Conservation (phyloP, 2,329 filamentous ascomycete genomes). For the Fusarium equiseti region DNA sequence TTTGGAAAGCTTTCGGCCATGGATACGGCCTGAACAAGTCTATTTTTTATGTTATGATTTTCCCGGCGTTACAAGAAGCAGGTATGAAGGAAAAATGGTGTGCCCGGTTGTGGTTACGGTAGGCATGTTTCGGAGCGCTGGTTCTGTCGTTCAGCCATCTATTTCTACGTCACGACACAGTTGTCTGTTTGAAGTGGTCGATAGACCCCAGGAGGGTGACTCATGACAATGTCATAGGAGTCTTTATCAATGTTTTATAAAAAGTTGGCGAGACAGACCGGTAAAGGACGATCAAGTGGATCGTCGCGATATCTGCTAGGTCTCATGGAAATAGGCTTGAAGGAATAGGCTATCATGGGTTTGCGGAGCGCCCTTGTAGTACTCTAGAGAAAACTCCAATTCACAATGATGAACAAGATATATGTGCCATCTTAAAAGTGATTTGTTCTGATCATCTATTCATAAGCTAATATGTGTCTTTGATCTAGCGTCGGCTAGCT, state of each 20-base stretch:
- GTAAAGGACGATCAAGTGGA: slow-evolving; percentile 16
- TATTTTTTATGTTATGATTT: slow-evolving; percentile 37
- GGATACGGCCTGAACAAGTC: slow-evolving; percentile 23
- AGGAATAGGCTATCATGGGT: slow-evolving; percentile 7
- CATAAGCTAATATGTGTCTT: not conserved
- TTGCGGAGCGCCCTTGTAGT: slow-evolving; percentile 18
- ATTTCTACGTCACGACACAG: slow-evolving; percentile 30
- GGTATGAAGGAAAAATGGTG: slow-evolving; percentile 38
- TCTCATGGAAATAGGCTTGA: slow-evolving; percentile 12
- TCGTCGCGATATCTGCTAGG: slow-evolving; percentile 24
- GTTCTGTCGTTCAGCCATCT: slow-evolving; percentile 23
- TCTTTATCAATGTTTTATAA: slow-evolving; percentile 33
- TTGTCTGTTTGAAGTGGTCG: slow-evolving; percentile 30
- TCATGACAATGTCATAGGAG: slow-evolving; percentile 23
- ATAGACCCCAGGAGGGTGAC: slow-evolving; percentile 37
- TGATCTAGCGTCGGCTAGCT: not conserved
- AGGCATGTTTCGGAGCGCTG: slow-evolving; percentile 27
- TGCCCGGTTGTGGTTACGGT: slow-evolving; percentile 36
- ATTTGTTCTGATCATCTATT: not conserved
- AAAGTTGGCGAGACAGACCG: slow-evolving; percentile 19
- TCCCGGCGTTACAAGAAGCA: slow-evolving; percentile 40
- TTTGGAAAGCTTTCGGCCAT: slow-evolving; percentile 33
- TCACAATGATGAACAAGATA: slow-evolving; percentile 34
- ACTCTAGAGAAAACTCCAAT: slow-evolving; percentile 44
- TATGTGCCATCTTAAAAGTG: not conserved